These are phyloP conservation scores for Phoma sp. DNA, from an alignment of 2,329 filamentous ascomycete species.

Conservation along the genomic window DNA sequence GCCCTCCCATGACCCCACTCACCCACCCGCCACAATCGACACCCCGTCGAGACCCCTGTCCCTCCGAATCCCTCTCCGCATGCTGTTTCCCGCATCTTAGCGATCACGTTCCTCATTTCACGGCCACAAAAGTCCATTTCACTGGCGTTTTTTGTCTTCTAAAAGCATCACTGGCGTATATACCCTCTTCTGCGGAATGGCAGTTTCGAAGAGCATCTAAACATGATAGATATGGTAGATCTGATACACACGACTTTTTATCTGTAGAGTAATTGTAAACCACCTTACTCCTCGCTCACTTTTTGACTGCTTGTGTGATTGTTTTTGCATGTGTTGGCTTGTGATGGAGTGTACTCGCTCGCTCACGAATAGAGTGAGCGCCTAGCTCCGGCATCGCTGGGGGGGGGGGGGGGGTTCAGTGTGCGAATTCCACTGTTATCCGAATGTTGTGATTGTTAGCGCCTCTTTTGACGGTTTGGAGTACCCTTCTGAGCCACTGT, in stretches of 20 bases:
- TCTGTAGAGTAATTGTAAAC: constrained; percentile 9
- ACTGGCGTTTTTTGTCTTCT: constrained; percentile 16
- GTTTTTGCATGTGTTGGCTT: too few relatives aligned
- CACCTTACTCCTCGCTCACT: neutral
- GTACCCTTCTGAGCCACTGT: too few relatives aligned
- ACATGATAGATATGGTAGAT: constrained; percentile 17
- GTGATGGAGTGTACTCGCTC: too few relatives aligned
- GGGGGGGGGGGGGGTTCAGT: too few relatives aligned
- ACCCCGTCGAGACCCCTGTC: neutral
- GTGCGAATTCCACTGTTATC: too few relatives aligned
- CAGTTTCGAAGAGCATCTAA: constrained; percentile 1
- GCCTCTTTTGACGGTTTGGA: too few relatives aligned
- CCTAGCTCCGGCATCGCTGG: too few relatives aligned
- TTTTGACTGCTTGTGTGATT: neutral
- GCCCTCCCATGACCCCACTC: neutral
- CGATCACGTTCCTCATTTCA: constrained; percentile 4
- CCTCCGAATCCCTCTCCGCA: constrained; percentile 5
- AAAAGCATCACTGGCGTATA: constrained; percentile 17
- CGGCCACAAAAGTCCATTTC: constrained; percentile 16
- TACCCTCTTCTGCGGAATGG: constrained; percentile 8
- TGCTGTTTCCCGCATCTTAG: constrained; percentile 11
- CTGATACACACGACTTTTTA: constrained; percentile 9
- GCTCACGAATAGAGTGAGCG: too few relatives aligned
- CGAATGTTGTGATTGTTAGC: too few relatives aligned
- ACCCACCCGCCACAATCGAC: neutral